Evolutionary conservation across 2,329 filamentous ascomycete genomes (phyloP).

Genomic region (Chalaropsis thielavioides): DNA sequence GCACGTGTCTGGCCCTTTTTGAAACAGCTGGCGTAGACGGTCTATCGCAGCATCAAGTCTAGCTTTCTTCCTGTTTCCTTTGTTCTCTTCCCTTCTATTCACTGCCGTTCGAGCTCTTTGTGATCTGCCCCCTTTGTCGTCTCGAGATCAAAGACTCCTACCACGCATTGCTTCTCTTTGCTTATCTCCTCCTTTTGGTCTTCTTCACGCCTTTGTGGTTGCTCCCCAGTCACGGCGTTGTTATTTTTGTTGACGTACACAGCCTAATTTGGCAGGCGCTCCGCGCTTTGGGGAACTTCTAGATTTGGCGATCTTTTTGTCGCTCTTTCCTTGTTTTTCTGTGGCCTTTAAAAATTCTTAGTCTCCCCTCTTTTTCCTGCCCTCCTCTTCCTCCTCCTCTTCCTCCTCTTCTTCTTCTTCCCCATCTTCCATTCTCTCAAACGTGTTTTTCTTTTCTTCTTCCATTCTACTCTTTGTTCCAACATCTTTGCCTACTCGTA

Average conservation of each 20-base stretch:
- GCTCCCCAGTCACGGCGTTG: not conserved
- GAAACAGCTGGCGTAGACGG: not conserved
- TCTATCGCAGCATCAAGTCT: not conserved
- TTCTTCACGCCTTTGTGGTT: not conserved
- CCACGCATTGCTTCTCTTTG: not conserved
- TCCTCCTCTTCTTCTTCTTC: not conserved
- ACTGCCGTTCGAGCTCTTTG: not conserved
- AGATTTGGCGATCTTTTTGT: constrained; percentile 2
- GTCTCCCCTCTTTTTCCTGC: not conserved
- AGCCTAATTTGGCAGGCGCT: not conserved
- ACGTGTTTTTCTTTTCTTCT: constrained; percentile 18
- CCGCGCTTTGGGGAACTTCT: not conserved
- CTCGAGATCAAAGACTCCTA: not conserved
- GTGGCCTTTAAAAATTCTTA: not conserved
- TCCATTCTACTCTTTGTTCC: constrained; percentile 14
- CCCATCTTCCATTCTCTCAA: not conserved
- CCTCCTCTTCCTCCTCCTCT: not conserved
- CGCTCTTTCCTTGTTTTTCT: not conserved
- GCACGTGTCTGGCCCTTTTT: not conserved
- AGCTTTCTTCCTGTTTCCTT: not conserved
- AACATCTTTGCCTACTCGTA: constrained; percentile 6
- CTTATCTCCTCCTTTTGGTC: not conserved
- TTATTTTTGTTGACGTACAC: not conserved
- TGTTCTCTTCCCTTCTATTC: not conserved
- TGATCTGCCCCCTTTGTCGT: not conserved